Percentiles rank a stretch among this genome's conserved stretches.
Evolutionary conservation across 768 basidiomycete species (phyloP).

Genomic region (Terana coerulea): DNA sequence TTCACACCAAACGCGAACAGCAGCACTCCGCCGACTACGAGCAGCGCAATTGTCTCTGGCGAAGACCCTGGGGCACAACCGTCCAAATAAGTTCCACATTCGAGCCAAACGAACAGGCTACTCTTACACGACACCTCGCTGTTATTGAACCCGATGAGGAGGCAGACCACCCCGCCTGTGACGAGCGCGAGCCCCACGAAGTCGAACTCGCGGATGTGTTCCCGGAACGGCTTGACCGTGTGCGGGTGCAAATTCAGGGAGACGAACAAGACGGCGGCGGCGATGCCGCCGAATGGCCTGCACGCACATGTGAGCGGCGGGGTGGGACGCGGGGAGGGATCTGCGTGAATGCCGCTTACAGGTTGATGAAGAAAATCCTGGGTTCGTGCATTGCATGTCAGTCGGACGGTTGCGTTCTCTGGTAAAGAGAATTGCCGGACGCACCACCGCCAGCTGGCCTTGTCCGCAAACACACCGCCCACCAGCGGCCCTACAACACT

Average conservation of each 20-base stretch:
- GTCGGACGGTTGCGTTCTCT: too few species aligned
- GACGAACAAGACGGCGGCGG: constrained; percentile 28
- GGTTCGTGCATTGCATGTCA: too few species aligned
- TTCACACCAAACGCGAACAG: constrained; percentile 29
- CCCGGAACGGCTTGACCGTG: constrained; percentile 26
- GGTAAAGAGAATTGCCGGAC: too few species aligned
- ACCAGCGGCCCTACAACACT: constrained; percentile 2
- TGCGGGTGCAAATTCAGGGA: constrained; percentile 32
- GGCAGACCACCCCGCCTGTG: constrained; percentile 32
- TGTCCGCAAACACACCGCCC: not conserved
- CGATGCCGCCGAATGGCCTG: constrained; percentile 34
- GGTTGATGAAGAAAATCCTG: constrained; percentile 5
- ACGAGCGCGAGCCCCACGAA: constrained; percentile 33
- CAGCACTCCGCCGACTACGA: constrained; percentile 31
- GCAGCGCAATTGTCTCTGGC: constrained; percentile 32
- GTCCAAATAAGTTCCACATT: not conserved
- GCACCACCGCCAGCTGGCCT: not conserved
- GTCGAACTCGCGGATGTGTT: constrained; percentile 35
- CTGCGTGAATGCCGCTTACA: not conserved
- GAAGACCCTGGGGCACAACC: constrained; percentile 21
- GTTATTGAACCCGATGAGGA: constrained; percentile 36
- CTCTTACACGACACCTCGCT: constrained; percentile 30
- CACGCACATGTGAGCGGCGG: not conserved
- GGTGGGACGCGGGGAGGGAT: not conserved
- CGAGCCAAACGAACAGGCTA: too few species aligned